Evolutionary conservation across 2,329 filamentous ascomycete species (phyloP).

Genomic region (Sclerotinia sclerotiorum): DNA sequence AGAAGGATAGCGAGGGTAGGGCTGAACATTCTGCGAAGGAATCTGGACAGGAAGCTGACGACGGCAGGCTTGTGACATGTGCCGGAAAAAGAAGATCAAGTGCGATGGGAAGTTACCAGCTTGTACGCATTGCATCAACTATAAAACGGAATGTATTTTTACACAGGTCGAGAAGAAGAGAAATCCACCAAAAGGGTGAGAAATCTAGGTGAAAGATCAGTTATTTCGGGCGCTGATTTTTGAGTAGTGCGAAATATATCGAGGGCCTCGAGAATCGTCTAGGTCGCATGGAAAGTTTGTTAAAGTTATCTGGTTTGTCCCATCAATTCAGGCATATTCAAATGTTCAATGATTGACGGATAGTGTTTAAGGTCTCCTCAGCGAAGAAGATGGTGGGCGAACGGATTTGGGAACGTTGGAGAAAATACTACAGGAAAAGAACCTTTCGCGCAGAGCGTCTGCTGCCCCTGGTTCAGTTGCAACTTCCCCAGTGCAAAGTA

Average conservation of each 20-base stretch:
- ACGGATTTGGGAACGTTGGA: constrained; percentile 88
- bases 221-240: constrained; percentile 31
- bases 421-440: constrained; percentile 65
- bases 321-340: not conserved
- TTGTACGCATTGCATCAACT: constrained; percentile 94
- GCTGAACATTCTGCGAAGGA: constrained; percentile 23
- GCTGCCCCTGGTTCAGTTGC: constrained; percentile 35
- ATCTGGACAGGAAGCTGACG: constrained; percentile 26
- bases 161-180: constrained; percentile 99
- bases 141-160: constrained; percentile 96
- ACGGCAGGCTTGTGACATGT: constrained; percentile 64
- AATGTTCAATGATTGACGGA: constrained; percentile 27
- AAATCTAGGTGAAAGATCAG: not conserved
- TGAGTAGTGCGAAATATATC: constrained; percentile 85
- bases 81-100: constrained; percentile 95
- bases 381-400: constrained; percentile 79
- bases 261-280: constrained; percentile 93
- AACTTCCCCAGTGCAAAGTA: constrained; percentile 44
- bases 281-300: constrained; percentile 90
- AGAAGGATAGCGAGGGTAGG: constrained; percentile 62
- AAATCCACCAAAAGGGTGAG: constrained; percentile 91
- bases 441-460: constrained; percentile 39
- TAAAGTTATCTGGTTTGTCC: constrained; percentile 71
- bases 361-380: constrained; percentile 64
- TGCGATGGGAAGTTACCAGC: constrained; percentile 94